Conservation (phyloP, 2,329 filamentous ascomycete species). For the Volutella citrinella region DNA sequence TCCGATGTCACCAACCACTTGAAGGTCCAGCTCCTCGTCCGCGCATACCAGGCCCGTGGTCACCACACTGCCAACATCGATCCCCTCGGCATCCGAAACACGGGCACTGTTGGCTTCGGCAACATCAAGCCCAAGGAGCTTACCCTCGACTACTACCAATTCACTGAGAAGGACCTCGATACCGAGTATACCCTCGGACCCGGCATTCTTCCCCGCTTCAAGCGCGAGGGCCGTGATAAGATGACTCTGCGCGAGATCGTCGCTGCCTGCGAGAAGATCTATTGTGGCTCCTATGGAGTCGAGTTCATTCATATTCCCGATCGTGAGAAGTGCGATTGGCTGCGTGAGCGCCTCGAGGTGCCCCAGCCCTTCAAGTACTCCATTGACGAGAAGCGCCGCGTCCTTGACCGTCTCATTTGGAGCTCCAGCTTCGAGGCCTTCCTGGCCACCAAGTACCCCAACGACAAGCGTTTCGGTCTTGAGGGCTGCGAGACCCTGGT, state of each 20-base stretch:
- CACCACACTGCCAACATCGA: conserved; percentile 99
- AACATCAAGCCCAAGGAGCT: conserved; percentile 90
- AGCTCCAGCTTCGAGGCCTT: conserved; percentile 96
- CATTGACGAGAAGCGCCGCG: conserved; percentile 95
- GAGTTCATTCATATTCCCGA: conserved; percentile 99
- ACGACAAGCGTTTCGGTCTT: conserved; percentile 98
- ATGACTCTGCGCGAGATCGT: conserved; percentile 97
- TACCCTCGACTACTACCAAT: conserved; percentile 89
- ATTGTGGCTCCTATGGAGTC: conserved; percentile 95
- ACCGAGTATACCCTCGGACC: conserved; percentile 89
- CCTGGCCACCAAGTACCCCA: conserved; percentile 95
- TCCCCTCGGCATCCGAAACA: conserved; percentile 84
- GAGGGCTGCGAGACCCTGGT: conserved; percentile 97
- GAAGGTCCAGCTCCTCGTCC: conserved; percentile 95
- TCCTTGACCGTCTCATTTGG: conserved; percentile 97
- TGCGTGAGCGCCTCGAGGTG: conserved; percentile 90
- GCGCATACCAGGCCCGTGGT: conserved; percentile 95
- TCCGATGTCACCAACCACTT: conserved; percentile 92
- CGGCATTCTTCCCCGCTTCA: conserved; percentile 92
- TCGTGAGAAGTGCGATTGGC: conserved; percentile 96
- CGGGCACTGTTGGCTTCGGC: conserved; percentile 59
- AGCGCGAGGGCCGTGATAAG: conserved; percentile 82
- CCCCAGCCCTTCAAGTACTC: conserved; percentile 96
- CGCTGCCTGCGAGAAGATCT: conserved; percentile 87
- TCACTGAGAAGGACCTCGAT: conserved; percentile 90